Evolutionary conservation across 1,139 yeast species (phyloP), one percentile per base, ranked within the genome.

Genomic region (Barnettozyma hawaiiensis): DNA sequence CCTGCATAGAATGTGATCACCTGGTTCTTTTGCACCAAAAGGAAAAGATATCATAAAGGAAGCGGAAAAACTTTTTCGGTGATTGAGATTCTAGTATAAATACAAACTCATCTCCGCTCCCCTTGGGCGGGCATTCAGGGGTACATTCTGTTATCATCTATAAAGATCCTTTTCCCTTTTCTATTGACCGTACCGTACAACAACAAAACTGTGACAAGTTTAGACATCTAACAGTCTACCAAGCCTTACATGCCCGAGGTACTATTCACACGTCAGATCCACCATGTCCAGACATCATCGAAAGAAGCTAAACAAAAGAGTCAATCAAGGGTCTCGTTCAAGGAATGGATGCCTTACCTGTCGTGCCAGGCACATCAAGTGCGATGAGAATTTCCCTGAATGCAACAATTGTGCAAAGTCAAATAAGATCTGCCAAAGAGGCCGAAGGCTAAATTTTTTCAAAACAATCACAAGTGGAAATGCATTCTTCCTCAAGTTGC

Each of bases 261-360:
- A 31, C 21, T 16, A 3, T 16, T 11, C 14, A 20, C 26, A 6
- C 2, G 14, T 19, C 23, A 21, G 19, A 18, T 31, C 21, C 14
- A 31, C 21, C 12, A 18, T 31, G 21, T 16, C 14, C 16, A 12
- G 18, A 7, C 12, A 16, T 3, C 33, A 16, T n/a, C 22, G 21
- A 43, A 34, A 31, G 23, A 38, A 32, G 31, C 31, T 37, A 34
- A 14, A 31, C 38, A 18, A 46, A 40, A 47, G 27, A 21, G 21
- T 11, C 5, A 32, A 20, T 20, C 38, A 38, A 8, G 38, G 26
- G 3, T 14, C 24, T 7, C 33, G 73, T 39, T 70, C 75, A 2
- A 59, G 61, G 41, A 61, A 60, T 40, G 77, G 77, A 1, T 71
- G 77, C 48, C 54, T 70, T 18, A 70, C 74, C 0, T 72, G 77